phyloP scores from a whole-genome alignment of 2,329 filamentous ascomycete species.

The Arthrocladium fulminans region DNA sequence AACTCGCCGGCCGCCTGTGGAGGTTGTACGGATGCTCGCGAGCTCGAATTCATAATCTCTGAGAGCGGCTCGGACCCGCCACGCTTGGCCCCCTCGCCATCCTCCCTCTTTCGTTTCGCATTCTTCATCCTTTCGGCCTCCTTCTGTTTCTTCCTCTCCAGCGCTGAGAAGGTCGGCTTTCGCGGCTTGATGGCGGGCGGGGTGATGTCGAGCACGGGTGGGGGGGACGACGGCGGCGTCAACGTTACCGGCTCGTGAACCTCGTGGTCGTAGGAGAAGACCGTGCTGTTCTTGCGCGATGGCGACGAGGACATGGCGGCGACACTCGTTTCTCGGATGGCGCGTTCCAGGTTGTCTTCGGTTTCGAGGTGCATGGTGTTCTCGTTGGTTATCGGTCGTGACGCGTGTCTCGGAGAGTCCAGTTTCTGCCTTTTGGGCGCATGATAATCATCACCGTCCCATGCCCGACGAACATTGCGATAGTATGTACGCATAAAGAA shows the following conservation, averaged over 20 bases:
- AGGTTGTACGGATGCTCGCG: constrained; percentile 13
- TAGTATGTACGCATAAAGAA: constrained; percentile 43
- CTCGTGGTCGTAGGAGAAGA: constrained; percentile 23
- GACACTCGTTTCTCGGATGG: constrained; percentile 40
- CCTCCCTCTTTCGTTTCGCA: constrained; percentile 34
- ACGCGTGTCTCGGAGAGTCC: constrained; percentile 23
- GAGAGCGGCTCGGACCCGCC: constrained; percentile 21
- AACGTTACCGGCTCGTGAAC: constrained; percentile 20
- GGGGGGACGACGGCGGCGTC: constrained; percentile 46
- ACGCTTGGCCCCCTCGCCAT: constrained; percentile 23
- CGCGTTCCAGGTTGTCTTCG: constrained; percentile 39
- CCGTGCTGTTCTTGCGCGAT: constrained; percentile 38
- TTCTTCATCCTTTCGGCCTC: constrained; percentile 18
- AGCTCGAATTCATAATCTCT: constrained; percentile 21
- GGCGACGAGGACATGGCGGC: constrained; percentile 36
- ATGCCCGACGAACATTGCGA: constrained; percentile 39
- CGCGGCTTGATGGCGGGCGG: constrained; percentile 36
- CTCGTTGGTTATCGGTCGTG: constrained; percentile 10
- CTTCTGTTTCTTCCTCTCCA: constrained; percentile 25
- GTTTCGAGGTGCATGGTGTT: constrained; percentile 27
- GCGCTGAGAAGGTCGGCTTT: constrained; percentile 43
- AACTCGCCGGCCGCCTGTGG: not conserved
- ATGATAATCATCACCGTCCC: constrained; percentile 36
- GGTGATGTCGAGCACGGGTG: constrained; percentile 33
- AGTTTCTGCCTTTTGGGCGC: constrained; percentile 40